A percentile compares a stretch with the other conserved stretches of the same genome.
Evolutionary conservation across 352 stramenopile species (phyloP).

Genomic region (Phytophthora brassicae): DNA sequence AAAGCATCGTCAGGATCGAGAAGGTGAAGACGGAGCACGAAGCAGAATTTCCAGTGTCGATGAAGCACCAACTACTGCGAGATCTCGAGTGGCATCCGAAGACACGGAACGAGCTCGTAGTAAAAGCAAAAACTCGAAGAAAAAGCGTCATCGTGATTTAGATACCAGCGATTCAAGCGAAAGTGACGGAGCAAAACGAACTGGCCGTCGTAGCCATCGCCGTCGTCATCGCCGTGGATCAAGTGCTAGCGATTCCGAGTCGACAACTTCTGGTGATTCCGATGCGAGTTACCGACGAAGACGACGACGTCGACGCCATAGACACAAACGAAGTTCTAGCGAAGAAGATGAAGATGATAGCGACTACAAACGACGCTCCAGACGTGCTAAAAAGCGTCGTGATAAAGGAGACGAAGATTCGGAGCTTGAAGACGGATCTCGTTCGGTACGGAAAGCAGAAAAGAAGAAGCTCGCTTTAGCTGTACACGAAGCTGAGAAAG

Average conservation of each 20-base stretch:
- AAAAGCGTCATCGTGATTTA: conserved; percentile 43
- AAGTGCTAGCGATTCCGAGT: conserved; percentile 54
- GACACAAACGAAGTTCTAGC: conserved; percentile 48
- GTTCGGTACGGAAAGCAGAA: conserved; percentile 33
- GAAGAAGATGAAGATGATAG: conserved; percentile 59
- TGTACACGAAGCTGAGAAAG: conserved; percentile 34
- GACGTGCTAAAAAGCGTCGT: conserved; percentile 42
- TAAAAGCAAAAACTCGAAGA: conserved; percentile 55
- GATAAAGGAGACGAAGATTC: conserved; percentile 37
- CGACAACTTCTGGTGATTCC: conserved; percentile 53
- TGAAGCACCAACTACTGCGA: conserved; percentile 18
- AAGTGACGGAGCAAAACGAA: conserved; percentile 33
- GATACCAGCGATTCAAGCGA: conserved; percentile 51
- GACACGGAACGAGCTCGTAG: conserved; percentile 37
- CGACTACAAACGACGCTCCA: conserved; percentile 47
- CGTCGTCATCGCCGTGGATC: conserved; percentile 29
- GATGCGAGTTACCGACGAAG: conserved; percentile 42
- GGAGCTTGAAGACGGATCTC: conserved; percentile 33
- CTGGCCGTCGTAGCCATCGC: conserved; percentile 31
- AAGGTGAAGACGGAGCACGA: conserved; percentile 22
- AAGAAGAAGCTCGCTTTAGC: conserved; percentile 29
- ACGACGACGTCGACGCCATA: conserved; percentile 43
- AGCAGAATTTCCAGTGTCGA: conserved; percentile 8
- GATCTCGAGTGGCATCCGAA: conserved; percentile 25
- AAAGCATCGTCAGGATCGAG: conserved; percentile 42